A percentile compares a stretch with the other conserved stretches of the same genome.
Evolutionary conservation across 371 early-diverging fungal species (phyloP).

Genomic region (Actinomortierella wolfii): DNA sequence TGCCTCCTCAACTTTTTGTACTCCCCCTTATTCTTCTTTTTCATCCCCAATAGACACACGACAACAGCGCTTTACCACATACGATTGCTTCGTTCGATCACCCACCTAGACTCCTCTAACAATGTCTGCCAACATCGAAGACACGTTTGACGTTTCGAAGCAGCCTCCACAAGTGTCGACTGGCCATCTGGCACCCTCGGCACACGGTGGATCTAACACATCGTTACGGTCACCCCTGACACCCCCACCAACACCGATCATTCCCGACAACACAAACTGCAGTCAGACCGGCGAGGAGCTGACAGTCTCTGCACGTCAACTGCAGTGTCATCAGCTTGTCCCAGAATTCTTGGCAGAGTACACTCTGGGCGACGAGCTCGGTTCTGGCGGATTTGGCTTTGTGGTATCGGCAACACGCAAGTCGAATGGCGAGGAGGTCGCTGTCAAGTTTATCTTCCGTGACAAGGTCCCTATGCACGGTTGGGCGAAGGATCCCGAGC

Average conservation of each 20-base stretch:
- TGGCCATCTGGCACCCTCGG: slow-evolving; percentile 16
- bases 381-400: slow-evolving; percentile 82
- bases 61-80: neutral
- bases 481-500: slow-evolving; percentile 63
- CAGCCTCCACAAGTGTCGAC: slow-evolving; percentile 20
- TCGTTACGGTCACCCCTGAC: slow-evolving; percentile 16
- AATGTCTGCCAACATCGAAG: slow-evolving; percentile 21
- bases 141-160: slow-evolving; percentile 19
- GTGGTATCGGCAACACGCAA: slow-evolving; percentile 65
- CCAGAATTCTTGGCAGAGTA: slow-evolving; percentile 58
- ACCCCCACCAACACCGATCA: slow-evolving; percentile 20
- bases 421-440: slow-evolving; percentile 61
- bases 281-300: slow-evolving; percentile 9
- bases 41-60: neutral
- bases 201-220: neutral
- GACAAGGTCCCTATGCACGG: slow-evolving; percentile 62
- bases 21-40: slow-evolving; percentile 1
- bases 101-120: neutral
- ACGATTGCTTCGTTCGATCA: neutral
- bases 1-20: neutral
- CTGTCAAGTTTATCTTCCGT: slow-evolving; percentile 80
- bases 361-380: slow-evolving; percentile 68
- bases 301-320: slow-evolving; percentile 50
- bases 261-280: neutral
- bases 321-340: slow-evolving; percentile 50